Percentiles rank a stretch among this genome's conserved stretches.
These are phyloP conservation scores for Infundibulicybe gibba DNA, from an alignment of 768 basidiomycete species.

Conservation along the genomic window DNA sequence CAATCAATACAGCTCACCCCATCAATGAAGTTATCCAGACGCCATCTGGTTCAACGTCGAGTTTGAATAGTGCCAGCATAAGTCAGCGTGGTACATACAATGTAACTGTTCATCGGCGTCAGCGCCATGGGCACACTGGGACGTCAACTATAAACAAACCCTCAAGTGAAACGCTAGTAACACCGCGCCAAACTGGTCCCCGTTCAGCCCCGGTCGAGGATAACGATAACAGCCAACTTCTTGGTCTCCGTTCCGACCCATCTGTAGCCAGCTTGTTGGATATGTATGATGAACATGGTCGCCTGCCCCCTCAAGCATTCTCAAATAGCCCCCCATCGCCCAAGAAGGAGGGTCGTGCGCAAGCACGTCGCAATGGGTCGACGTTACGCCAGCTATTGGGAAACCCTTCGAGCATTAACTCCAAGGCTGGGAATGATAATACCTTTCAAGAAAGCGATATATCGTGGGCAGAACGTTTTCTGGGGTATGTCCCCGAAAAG, in stretches of 20 bases:
- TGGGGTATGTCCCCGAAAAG: slow-evolving; percentile 43
- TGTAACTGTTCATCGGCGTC: slow-evolving; percentile 67
- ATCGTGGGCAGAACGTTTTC: slow-evolving; percentile 78
- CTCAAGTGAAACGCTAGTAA: slow-evolving; percentile 13
- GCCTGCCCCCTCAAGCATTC: slow-evolving; percentile 57
- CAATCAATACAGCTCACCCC: slow-evolving; percentile 50
- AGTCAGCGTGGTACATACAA: slow-evolving; percentile 61
- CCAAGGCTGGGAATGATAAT: slow-evolving; percentile 17
- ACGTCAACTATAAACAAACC: slow-evolving; percentile 14
- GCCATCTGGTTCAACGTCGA: slow-evolving; percentile 47
- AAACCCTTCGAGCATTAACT: slow-evolving; percentile 33
- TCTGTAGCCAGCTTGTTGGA: slow-evolving; percentile 73
- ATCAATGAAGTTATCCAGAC: slow-evolving; percentile 53
- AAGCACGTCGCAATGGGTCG: slow-evolving; percentile 61
- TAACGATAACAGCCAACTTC: slow-evolving; percentile 46
- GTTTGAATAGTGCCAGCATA: slow-evolving; percentile 47
- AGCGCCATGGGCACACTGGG: slow-evolving; percentile 54
- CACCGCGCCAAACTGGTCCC: slow-evolving; percentile 15
- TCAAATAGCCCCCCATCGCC: slow-evolving; percentile 52
- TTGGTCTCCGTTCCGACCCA: slow-evolving; percentile 67
- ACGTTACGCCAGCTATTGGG: slow-evolving; percentile 75
- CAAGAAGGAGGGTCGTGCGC: slow-evolving; percentile 40
- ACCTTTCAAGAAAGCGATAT: slow-evolving; percentile 64
- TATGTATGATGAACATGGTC: slow-evolving; percentile 72
- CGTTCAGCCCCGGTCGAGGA: slow-evolving; percentile 23